Base-by-base conservation (phyloP, 768 basidiomycete genomes). In the Trametes villosa region DNA sequence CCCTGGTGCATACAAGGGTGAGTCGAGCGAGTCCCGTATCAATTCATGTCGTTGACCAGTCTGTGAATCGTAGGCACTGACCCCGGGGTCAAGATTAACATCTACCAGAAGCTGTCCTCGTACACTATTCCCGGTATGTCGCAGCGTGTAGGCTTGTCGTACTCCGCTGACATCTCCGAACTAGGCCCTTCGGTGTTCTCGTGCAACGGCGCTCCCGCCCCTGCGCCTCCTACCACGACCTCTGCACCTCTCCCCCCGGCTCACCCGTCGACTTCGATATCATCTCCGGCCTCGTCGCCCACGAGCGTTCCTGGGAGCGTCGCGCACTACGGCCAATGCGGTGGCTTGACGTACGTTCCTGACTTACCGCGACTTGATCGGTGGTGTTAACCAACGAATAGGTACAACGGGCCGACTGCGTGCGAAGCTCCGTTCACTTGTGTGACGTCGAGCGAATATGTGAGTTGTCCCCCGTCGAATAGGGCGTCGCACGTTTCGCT, bases 241-340 rank as follows among this genome's bases (percentile, higher is more conserved):
- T 31, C 68, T 6, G 26, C 44, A n/a, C 41, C n/a, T n/a, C 40
- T 63, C 7, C 22, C 60, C n/a, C 52, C 49, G n/a, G 6, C 36
- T 11, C 13, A 7, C 36, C 48, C 59, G 1, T 20, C 63, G 15
- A 30, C 54, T n/a, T 44, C 57, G 13, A 31, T 40, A 7, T 40
- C 56, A 20, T 33, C 55, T 7, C 57, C 67, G 4, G 56, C 58
- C 5, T 67, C 46, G 49, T 48, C 44, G n/a, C 55, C 68, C 29
- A 52, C 65, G 1, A 45, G 46, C 12, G n/a, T 67, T 15, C 47
- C 55, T 6, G 73, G 71, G 9, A 75, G 74, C 31, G 78, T 76
- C 20, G 68, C 72, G 4, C 77, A 79, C 9, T 82, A 75, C 29
- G 81, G 74, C 3, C 79, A 80, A 60, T 79, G 79, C 40, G 79